phyloP scores from a whole-genome alignment of 2,329 filamentous ascomycete species.

The Dryadomyces sulphureus region DNA sequence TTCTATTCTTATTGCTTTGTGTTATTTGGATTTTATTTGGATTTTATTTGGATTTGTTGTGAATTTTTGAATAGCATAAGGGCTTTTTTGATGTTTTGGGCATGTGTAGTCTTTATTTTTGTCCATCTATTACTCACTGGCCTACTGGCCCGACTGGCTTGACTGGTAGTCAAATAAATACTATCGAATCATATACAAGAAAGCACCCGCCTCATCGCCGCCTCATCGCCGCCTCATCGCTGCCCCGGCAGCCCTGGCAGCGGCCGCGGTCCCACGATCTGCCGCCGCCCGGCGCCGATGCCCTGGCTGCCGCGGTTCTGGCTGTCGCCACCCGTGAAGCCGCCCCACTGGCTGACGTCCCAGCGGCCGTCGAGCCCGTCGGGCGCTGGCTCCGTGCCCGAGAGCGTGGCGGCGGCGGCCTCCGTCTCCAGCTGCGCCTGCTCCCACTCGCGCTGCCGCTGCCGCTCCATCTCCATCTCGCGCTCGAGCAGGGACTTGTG shows the following conservation, averaged over 20 bases:
- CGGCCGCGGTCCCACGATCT: conserved; percentile 67
- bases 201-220: conserved; percentile 2
- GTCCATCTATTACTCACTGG: too few relatives aligned
- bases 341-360: conserved; percentile 64
- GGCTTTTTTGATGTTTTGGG: too few relatives aligned
- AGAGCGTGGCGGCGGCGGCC: conserved; percentile 32
- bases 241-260: conserved; percentile 39
- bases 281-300: conserved; percentile 55
- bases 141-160: too few relatives aligned
- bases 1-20: too few relatives aligned
- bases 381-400: conserved; percentile 20
- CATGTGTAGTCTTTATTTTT: too few relatives aligned
- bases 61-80: too few relatives aligned
- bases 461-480: conserved; percentile 67
- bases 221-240: background rate
- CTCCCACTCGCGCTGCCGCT: conserved; percentile 70
- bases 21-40: too few relatives aligned
- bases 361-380: conserved; percentile 54
- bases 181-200: background rate
- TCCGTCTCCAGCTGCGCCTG: conserved; percentile 53
- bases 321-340: conserved; percentile 60
- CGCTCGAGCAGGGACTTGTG: conserved; percentile 59
- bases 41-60: too few relatives aligned
- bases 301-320: conserved; percentile 53
- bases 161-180: too few relatives aligned